phyloP scores from a whole-genome alignment of 1,284 basidiomycete genomes.

The Taiwanofungus camphoratus region DNA sequence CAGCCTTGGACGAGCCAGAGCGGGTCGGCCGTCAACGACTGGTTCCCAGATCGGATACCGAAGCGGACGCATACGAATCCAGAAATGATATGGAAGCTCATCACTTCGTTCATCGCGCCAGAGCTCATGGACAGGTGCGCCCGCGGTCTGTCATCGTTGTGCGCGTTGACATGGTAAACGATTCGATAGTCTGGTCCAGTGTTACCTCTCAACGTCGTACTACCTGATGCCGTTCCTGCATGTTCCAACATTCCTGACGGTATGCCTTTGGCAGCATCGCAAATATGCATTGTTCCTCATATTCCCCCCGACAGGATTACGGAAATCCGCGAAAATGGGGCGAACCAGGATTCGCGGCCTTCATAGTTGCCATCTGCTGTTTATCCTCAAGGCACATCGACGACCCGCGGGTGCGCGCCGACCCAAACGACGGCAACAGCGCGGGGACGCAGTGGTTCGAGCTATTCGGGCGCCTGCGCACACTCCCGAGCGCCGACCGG shows the following conservation, averaged over 20 bases:
- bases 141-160: background rate
- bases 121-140: slow-evolving; percentile 85
- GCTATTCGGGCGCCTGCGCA: slow-evolving; percentile 77
- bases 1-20: slow-evolving; percentile 22
- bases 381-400: slow-evolving; percentile 87
- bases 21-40: slow-evolving; percentile 36
- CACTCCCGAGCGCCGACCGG: slow-evolving; percentile 78
- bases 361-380: slow-evolving; percentile 86
- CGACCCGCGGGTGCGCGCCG: slow-evolving; percentile 78
- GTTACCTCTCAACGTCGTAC: slow-evolving; percentile 84
- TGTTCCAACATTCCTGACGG: slow-evolving; percentile 79
- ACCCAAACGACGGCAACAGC: slow-evolving; percentile 73
- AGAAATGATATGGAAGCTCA: slow-evolving; percentile 66
- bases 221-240: slow-evolving; percentile 88
- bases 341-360: slow-evolving; percentile 86
- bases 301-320: slow-evolving; percentile 57
- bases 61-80: slow-evolving; percentile 74
- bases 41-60: slow-evolving; percentile 76
- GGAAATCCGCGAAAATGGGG: slow-evolving; percentile 90
- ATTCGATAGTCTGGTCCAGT: slow-evolving; percentile 60
- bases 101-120: slow-evolving; percentile 72
- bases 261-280: slow-evolving; percentile 36
- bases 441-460: slow-evolving; percentile 91
- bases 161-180: slow-evolving; percentile 8
- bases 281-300: slow-evolving; percentile 13